A percentile compares a stretch with the other conserved stretches of the same genome.
Conservation (phyloP, 495 filamentous ascomycete species). For the Penicillium lagena region DNA sequence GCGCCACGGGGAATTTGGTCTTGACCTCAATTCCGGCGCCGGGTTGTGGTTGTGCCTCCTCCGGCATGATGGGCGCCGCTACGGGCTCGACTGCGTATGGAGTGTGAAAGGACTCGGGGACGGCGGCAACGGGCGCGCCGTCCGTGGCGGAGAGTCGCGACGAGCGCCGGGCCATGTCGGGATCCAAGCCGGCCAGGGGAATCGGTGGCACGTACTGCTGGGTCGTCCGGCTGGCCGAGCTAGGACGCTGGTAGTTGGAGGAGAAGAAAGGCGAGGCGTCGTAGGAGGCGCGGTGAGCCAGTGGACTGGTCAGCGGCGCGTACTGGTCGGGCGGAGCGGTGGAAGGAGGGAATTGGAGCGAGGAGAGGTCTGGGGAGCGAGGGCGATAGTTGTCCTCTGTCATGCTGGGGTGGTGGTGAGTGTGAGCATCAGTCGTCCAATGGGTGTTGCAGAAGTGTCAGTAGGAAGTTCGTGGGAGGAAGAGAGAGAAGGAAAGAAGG, state of each 20-base stretch:
- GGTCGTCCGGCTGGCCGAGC: constrained; percentile 13
- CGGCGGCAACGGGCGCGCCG: constrained; percentile 16
- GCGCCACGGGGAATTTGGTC: constrained; percentile 94
- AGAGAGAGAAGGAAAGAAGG: not conserved
- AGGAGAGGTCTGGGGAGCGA: constrained; percentile 43
- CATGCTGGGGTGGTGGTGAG: constrained; percentile 23
- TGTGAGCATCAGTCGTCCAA: constrained; percentile 7
- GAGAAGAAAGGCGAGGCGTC: constrained; percentile 35
- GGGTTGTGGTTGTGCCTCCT: constrained; percentile 17
- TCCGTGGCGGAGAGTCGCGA: constrained; percentile 33
- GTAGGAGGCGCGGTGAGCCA: constrained; percentile 38
- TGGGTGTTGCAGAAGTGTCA: too few species aligned
- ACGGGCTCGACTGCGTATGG: constrained; percentile 8
- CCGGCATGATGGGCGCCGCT: constrained; percentile 27
- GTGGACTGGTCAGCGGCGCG: constrained; percentile 18
- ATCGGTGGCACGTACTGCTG: constrained; percentile 32
- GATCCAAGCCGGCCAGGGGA: constrained; percentile 19
- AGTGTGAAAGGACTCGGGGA: too few species aligned
- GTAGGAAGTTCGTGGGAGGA: constrained; percentile 1
- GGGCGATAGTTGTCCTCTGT: constrained; percentile 40
- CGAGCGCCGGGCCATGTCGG: constrained; percentile 42
- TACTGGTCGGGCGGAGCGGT: constrained; percentile 26
- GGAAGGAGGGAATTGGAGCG: constrained; percentile 25
- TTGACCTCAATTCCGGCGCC: constrained; percentile 62
- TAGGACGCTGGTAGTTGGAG: constrained; percentile 23